phyloP scores from a whole-genome alignment of 2,329 filamentous ascomycete species.

The Hypomyces rosellus region DNA sequence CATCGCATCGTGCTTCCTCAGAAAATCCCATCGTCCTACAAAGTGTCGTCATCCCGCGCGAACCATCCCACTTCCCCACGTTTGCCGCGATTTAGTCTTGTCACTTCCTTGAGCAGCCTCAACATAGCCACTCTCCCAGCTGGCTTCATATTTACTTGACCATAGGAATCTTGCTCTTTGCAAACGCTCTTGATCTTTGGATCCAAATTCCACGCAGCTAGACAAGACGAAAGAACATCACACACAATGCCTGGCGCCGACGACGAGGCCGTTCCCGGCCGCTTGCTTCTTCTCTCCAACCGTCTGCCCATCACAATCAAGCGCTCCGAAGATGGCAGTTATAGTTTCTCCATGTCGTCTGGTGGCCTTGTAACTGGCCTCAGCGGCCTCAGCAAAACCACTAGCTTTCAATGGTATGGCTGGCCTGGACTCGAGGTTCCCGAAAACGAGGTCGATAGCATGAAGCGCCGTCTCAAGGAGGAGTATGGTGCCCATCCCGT shows the following conservation, averaged over 20 bases:
- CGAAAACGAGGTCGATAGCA: slow-evolving; percentile 66
- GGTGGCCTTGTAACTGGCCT: slow-evolving; percentile 91
- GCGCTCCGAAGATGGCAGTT: slow-evolving; percentile 82
- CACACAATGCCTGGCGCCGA: slow-evolving; percentile 27
- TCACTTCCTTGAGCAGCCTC: neutral
- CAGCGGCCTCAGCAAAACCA: slow-evolving; percentile 84
- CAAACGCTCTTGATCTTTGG: neutral
- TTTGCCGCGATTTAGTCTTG: neutral
- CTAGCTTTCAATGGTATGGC: slow-evolving; percentile 96
- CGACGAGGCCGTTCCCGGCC: slow-evolving; percentile 32
- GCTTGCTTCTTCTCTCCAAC: slow-evolving; percentile 84
- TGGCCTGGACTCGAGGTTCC: slow-evolving; percentile 94
- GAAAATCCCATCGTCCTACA: neutral
- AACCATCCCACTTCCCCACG: slow-evolving; percentile 8
- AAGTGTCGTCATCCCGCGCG: slow-evolving; percentile 11
- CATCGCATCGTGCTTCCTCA: neutral
- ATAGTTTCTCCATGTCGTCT: slow-evolving; percentile 93
- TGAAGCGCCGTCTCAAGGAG: slow-evolving; percentile 73
- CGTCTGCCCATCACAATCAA: slow-evolving; percentile 96
- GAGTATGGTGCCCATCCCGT: slow-evolving; percentile 88
- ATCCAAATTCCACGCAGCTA: neutral
- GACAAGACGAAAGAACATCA: neutral
- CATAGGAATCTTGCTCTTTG: neutral
- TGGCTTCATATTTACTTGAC: neutral
- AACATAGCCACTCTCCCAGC: neutral